These are phyloP conservation scores for Neoscytalidium dimidiatum DNA, from an alignment of 2,329 filamentous ascomycete species.

Conservation along the genomic window DNA sequence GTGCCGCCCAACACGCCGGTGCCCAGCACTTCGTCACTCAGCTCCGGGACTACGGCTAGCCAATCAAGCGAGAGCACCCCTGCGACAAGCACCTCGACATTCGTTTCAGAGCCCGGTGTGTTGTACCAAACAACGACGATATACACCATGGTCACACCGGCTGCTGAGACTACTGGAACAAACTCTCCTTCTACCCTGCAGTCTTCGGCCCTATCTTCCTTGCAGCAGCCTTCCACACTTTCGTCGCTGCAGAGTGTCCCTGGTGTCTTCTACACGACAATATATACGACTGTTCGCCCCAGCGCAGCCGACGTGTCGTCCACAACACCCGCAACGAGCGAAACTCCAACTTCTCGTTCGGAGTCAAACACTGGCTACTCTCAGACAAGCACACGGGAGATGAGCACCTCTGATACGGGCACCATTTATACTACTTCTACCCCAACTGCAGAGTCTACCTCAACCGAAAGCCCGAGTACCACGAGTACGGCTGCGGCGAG, in stretches of 20 bases:
- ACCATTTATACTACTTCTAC: neutral
- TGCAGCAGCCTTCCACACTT: neutral
- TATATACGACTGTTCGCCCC: slow-evolving; percentile 31
- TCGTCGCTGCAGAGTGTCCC: slow-evolving; percentile 24
- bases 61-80: neutral
- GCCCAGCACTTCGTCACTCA: neutral
- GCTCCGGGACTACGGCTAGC: neutral
- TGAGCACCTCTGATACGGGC: neutral
- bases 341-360: neutral
- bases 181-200: neutral
- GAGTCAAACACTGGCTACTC: neutral
- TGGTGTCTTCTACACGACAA: slow-evolving; percentile 33
- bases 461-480: neutral
- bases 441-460: neutral
- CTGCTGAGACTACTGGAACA: neutral
- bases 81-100: neutral
- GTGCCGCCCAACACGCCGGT: neutral
- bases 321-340: slow-evolving; percentile 1
- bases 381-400: neutral
- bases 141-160: neutral
- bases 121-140: slow-evolving; percentile 13
- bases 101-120: neutral
- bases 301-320: neutral
- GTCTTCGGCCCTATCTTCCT: neutral
- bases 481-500: neutral